phyloP scores from a whole-genome alignment of 179 eudicot species.

The Beta corolliflora region DNA sequence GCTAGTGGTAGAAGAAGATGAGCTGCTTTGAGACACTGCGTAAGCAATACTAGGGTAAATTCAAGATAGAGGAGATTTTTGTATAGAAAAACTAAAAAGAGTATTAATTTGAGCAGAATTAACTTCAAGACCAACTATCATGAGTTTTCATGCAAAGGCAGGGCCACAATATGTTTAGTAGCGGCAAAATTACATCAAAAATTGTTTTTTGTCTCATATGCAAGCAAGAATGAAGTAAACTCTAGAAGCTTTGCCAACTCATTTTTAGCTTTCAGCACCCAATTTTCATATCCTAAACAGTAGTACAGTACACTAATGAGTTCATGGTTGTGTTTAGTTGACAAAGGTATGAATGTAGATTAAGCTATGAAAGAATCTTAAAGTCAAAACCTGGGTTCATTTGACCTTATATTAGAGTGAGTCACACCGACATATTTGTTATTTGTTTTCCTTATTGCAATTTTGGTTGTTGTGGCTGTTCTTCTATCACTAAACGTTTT shows the following conservation, averaged over 20 bases:
- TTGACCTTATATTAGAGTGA: neutral
- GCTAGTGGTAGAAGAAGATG: constrained; percentile 30
- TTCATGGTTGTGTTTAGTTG: neutral
- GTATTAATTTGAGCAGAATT: neutral
- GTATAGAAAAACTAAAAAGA: neutral
- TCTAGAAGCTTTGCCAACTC: no score
- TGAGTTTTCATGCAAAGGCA: neutral
- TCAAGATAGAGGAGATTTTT: neutral
- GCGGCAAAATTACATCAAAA: neutral
- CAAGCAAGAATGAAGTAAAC: no score
- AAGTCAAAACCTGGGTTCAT: neutral
- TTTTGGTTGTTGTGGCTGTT: neutral
- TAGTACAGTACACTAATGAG: neutral
- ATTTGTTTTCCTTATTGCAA: neutral
- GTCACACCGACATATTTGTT: neutral
- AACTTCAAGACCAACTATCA: neutral
- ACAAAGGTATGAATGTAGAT: neutral
- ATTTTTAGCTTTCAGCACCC: no score
- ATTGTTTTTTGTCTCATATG: no score
- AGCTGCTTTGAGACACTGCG: constrained; percentile 48
- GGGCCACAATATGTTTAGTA: neutral
- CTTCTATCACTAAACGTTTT: neutral
- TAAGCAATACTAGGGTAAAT: constrained; percentile 17
- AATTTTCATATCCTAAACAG: neutral
- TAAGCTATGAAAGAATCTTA: neutral